phyloP scores from a whole-genome alignment of 2,329 filamentous ascomycete species.

The Fusarium lateritium region DNA sequence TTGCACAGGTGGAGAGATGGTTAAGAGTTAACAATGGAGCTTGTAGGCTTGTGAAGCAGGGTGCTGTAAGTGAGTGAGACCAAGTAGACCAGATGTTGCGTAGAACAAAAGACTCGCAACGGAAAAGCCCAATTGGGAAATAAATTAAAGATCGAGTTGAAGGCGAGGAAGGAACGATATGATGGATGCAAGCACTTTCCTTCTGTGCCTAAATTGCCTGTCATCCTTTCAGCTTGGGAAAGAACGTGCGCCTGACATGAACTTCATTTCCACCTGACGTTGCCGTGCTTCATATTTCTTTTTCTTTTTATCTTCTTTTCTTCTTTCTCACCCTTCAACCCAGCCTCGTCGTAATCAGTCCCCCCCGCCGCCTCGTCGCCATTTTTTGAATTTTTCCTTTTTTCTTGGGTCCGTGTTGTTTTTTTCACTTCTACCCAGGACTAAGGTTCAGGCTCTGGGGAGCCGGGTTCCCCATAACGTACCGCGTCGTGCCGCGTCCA shows the following conservation, averaged over 20 bases:
- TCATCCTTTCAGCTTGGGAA: constrained; percentile 16
- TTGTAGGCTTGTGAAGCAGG: background rate
- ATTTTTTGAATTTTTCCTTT: constrained; percentile 14
- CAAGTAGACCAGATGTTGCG: constrained; percentile 14
- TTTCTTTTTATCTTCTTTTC: constrained; percentile 16
- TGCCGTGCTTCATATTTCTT: constrained; percentile 30
- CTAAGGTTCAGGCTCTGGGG: constrained; percentile 17
- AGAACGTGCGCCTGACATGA: constrained; percentile 13
- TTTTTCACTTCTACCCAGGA: background rate
- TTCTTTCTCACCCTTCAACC: constrained; percentile 13
- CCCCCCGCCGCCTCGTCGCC: constrained; percentile 38
- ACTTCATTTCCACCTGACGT: constrained; percentile 43
- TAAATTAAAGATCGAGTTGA: constrained; percentile 3
- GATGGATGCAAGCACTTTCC: constrained; percentile 8
- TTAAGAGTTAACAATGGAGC: constrained; percentile 5
- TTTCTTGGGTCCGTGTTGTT: constrained; percentile 13
- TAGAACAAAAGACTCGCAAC: constrained; percentile 27
- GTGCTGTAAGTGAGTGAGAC: constrained; percentile 18
- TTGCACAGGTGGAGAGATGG: background rate
- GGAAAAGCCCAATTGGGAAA: constrained; percentile 27
- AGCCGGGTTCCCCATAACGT: constrained; percentile 23
- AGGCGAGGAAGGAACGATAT: constrained; percentile 2
- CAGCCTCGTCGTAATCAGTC: constrained; percentile 29
- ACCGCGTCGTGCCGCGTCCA: constrained; percentile 39
- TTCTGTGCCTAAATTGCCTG: constrained; percentile 9